Conservation (phyloP, 768 basidiomycete species). For the Candolleomyces eurysporus region DNA sequence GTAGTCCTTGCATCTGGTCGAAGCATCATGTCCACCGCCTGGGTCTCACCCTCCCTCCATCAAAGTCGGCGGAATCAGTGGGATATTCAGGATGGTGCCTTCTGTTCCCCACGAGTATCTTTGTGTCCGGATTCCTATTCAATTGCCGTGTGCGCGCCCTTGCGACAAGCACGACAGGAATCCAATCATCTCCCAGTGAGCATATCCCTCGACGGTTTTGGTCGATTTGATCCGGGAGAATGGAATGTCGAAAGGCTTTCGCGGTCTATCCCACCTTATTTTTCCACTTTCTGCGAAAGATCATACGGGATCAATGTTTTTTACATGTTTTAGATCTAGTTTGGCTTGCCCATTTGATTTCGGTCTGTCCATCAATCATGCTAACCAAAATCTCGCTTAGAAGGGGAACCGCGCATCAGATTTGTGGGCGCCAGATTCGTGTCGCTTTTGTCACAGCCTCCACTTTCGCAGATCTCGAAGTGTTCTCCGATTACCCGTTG, state of each 20-base stretch:
- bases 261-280: neutral
- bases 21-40: too few relatives aligned
- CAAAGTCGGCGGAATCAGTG: too few relatives aligned
- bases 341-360: neutral
- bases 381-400: constrained; percentile 4
- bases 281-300: neutral
- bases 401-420: neutral
- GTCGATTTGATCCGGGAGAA: neutral
- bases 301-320: neutral
- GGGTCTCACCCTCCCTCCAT: too few relatives aligned
- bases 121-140: too few relatives aligned
- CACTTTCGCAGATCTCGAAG: constrained; percentile 6
- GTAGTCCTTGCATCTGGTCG: too few relatives aligned
- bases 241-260: neutral
- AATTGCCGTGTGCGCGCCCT: too few relatives aligned
- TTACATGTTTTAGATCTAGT: neutral
- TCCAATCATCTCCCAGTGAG: neutral
- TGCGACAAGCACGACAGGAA: too few relatives aligned
- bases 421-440: constrained; percentile 8
- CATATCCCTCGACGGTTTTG: neutral
- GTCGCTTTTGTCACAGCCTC: constrained; percentile 8
- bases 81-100: too few relatives aligned
- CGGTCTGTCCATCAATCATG: neutral
- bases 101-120: too few relatives aligned
- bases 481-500: constrained; percentile 5